These are phyloP conservation scores for Phialophora macrospora DNA, from an alignment of 2,329 filamentous ascomycete genomes.

Conservation along the genomic window DNA sequence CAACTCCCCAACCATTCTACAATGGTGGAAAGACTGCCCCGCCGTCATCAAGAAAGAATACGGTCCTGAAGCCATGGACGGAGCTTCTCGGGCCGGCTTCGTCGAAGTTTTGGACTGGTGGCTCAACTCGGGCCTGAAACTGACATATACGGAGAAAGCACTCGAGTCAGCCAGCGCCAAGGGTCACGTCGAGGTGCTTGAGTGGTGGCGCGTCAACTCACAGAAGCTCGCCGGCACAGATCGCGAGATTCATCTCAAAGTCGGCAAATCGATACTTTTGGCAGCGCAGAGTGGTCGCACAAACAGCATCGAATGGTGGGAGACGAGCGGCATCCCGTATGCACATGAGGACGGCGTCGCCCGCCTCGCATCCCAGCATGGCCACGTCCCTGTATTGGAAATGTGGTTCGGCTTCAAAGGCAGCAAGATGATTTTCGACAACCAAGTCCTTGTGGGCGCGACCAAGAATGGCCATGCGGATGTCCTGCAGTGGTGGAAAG, in stretches of 20 bases:
- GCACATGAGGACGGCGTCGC: slow-evolving; percentile 81
- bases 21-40: slow-evolving; percentile 86
- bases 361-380: slow-evolving; percentile 82
- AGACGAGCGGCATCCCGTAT: slow-evolving; percentile 76
- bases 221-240: slow-evolving; percentile 45
- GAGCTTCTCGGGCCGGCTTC: slow-evolving; percentile 83
- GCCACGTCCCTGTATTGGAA: slow-evolving; percentile 81
- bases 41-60: slow-evolving; percentile 88
- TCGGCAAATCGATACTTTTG: slow-evolving; percentile 81
- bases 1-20: slow-evolving; percentile 79
- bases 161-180: slow-evolving; percentile 85
- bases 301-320: slow-evolving; percentile 85
- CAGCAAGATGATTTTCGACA: slow-evolving; percentile 79
- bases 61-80: slow-evolving; percentile 80
- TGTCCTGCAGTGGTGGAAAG: slow-evolving; percentile 86
- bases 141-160: slow-evolving; percentile 84
- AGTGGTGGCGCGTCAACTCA: slow-evolving; percentile 80
- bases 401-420: slow-evolving; percentile 78
- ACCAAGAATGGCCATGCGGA: slow-evolving; percentile 84
- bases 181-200: slow-evolving; percentile 81
- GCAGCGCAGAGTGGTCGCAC: slow-evolving; percentile 82
- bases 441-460: slow-evolving; percentile 80
- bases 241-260: slow-evolving; percentile 66
- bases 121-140: slow-evolving; percentile 76
- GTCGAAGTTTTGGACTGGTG: slow-evolving; percentile 89